Evolutionary conservation across 331 rosid genomes (phyloP).

Genomic region (Malus hybrid): DNA sequence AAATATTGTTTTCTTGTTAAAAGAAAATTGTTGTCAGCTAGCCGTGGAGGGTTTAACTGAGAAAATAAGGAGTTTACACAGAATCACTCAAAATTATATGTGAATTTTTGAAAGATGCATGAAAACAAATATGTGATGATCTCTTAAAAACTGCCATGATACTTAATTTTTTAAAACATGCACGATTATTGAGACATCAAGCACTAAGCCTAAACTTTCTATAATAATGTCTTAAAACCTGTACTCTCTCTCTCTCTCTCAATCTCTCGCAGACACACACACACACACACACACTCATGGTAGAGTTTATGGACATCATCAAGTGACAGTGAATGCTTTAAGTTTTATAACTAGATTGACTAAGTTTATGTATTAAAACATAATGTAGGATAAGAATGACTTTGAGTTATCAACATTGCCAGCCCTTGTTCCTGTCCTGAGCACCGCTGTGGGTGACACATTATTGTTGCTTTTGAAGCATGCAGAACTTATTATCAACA

Average conservation of each 20-base stretch:
- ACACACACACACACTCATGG: neutral
- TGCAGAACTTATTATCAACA: constrained; percentile 74
- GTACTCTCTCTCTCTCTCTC: neutral
- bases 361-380: constrained; percentile 7
- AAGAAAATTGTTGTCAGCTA: neutral
- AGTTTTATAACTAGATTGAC: neutral
- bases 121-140: neutral
- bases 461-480: constrained; percentile 81
- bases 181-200: neutral
- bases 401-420: constrained; percentile 95
- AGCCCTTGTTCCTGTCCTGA: constrained; percentile 87
- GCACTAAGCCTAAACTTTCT: neutral
- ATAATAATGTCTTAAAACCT: neutral
- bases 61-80: neutral
- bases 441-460: constrained; percentile 80
- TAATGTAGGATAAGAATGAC: constrained; percentile 77
- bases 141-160: neutral
- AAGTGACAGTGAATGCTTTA: neutral
- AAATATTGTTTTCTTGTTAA: neutral
- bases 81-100: neutral
- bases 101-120: neutral
- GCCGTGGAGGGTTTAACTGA: neutral
- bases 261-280: neutral
- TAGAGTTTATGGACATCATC: neutral
- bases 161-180: neutral